Evolutionary conservation across 345 rosid genomes (phyloP).

Genomic region (Angophora floribunda): DNA sequence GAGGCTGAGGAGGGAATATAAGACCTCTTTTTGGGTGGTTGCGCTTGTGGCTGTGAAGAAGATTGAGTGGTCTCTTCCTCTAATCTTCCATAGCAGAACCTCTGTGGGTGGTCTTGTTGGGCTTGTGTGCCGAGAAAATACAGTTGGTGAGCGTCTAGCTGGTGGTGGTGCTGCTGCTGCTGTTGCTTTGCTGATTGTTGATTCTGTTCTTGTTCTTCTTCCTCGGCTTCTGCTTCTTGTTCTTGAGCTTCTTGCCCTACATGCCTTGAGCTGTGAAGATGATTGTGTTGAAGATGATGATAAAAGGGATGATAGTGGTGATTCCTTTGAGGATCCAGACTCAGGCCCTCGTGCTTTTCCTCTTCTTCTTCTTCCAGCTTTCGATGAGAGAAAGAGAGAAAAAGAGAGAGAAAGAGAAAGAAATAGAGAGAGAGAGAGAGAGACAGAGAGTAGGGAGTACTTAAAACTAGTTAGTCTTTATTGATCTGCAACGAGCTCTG

Average conservation of each 20-base stretch:
- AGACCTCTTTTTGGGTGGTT: conserved; percentile 33
- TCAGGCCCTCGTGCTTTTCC: conserved; percentile 22
- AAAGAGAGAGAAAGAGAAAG: background rate
- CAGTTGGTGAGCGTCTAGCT: conserved; percentile 1
- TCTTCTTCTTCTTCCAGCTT: conserved; percentile 45
- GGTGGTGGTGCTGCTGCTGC: background rate
- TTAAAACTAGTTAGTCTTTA: background rate
- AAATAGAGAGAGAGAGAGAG: background rate
- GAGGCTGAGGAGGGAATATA: conserved; percentile 3
- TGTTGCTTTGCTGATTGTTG: background rate
- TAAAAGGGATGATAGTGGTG: conserved; percentile 9
- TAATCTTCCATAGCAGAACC: conserved; percentile 17
- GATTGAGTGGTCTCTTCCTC: conserved; percentile 8
- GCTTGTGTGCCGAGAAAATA: background rate
- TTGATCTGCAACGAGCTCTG: background rate
- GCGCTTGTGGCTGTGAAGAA: conserved; percentile 7
- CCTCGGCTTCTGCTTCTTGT: background rate
- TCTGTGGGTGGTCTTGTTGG: conserved; percentile 6
- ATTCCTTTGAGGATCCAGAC: conserved; percentile 54
- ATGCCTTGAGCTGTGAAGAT: conserved; percentile 2
- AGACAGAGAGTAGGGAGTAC: background rate
- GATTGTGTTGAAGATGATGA: background rate
- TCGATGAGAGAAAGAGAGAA: conserved; percentile 1
- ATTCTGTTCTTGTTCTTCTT: background rate
- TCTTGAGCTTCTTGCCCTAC: conserved; percentile 9